phyloP scores from a whole-genome alignment of 225 moss, liverwort and hornwort species.

The Physcomitrellopsis africana region DNA sequence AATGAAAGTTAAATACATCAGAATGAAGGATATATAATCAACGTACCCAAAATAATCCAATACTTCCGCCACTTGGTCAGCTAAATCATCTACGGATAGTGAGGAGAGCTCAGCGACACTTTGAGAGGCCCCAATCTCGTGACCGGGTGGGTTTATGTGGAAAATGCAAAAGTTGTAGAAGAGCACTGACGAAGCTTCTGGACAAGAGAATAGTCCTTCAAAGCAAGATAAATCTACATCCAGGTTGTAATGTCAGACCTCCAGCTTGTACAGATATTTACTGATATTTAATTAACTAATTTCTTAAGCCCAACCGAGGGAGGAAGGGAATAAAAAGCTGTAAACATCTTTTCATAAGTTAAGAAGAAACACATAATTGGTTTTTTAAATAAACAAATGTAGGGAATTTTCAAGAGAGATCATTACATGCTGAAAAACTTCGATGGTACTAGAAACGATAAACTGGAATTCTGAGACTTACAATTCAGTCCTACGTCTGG shows the following conservation, averaged over 20 bases:
- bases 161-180: conserved; percentile 91
- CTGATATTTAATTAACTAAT: conserved; percentile 31
- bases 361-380: too few species aligned
- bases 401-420: too few species aligned
- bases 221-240: conserved; percentile 75
- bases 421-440: conserved; percentile 40
- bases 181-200: conserved; percentile 80
- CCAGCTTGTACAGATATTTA: neutral
- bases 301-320: conserved; percentile 5
- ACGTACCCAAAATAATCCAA: conserved; percentile 78
- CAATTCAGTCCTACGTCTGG: conserved; percentile 88
- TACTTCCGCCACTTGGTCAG: conserved; percentile 85
- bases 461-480: conserved; percentile 33
- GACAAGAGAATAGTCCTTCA: conserved; percentile 80
- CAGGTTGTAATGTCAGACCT: neutral
- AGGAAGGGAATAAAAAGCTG: conserved; percentile 48
- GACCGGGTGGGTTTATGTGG: conserved; percentile 87
- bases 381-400: too few species aligned
- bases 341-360: conserved; percentile 49
- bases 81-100: conserved; percentile 73
- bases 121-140: conserved; percentile 72
- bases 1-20: neutral
- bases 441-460: too few species aligned
- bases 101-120: conserved; percentile 53
- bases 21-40: neutral